A percentile compares a stretch with the other conserved stretches of the same genome.
Evolutionary conservation across 768 basidiomycete species (phyloP).

Genomic region (Panellus pusillus): DNA sequence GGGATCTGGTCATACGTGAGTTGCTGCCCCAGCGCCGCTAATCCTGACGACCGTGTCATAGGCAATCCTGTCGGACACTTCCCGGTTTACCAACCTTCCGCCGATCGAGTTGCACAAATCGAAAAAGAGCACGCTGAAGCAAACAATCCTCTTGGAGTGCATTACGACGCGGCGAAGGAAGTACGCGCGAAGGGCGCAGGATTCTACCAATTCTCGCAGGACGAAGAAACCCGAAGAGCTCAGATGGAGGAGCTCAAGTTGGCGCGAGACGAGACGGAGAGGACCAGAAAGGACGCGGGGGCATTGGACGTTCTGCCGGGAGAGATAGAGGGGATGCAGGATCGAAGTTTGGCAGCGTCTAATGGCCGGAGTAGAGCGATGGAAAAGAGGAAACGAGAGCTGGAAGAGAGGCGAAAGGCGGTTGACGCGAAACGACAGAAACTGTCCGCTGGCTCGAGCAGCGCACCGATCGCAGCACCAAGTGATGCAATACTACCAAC

Average conservation of each 20-base stretch:
- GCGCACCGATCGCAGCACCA: slow-evolving; percentile 4
- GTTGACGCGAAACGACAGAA: slow-evolving; percentile 73
- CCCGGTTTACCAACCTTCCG: slow-evolving; percentile 84
- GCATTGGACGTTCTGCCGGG: slow-evolving; percentile 64
- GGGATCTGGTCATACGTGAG: slow-evolving; percentile 62
- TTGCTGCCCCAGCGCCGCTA: slow-evolving; percentile 12
- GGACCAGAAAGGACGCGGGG: slow-evolving; percentile 55
- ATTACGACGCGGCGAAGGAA: slow-evolving; percentile 84
- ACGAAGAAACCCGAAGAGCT: slow-evolving; percentile 72
- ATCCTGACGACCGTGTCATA: slow-evolving; percentile 27
- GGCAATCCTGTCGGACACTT: slow-evolving; percentile 85
- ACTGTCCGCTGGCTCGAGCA: slow-evolving; percentile 26
- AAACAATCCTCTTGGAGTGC: slow-evolving; percentile 67
- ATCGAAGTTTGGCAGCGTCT: slow-evolving; percentile 28
- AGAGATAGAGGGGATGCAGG: slow-evolving; percentile 77
- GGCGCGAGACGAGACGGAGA: slow-evolving; percentile 71
- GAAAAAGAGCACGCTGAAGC: slow-evolving; percentile 68
- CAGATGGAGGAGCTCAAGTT: slow-evolving; percentile 83
- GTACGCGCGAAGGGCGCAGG: slow-evolving; percentile 88
- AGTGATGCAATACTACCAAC: background rate
- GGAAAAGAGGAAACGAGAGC: slow-evolving; percentile 73
- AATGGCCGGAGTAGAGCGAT: slow-evolving; percentile 51
- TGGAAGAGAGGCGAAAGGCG: slow-evolving; percentile 64
- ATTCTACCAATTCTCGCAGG: slow-evolving; percentile 87
- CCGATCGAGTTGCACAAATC: slow-evolving; percentile 75